These are phyloP conservation scores for Candida schatavii DNA, from an alignment of 805 yeast species.

Conservation along the genomic window DNA sequence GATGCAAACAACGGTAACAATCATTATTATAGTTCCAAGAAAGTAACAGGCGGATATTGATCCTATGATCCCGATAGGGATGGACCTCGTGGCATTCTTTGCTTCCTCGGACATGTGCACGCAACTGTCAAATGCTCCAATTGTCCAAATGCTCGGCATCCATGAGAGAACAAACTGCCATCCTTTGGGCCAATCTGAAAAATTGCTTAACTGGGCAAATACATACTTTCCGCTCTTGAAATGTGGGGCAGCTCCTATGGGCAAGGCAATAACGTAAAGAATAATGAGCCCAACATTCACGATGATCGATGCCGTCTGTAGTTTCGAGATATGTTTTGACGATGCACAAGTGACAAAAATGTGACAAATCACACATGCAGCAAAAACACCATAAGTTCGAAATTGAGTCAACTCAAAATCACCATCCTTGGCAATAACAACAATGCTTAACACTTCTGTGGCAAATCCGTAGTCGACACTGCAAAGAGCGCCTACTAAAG, in stretches of 20 bases:
- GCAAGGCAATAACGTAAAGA: slow-evolving; percentile 27
- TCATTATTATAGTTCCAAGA: slow-evolving; percentile 55
- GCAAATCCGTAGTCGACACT: slow-evolving; percentile 32
- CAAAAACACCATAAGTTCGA: slow-evolving; percentile 29
- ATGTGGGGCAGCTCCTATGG: slow-evolving; percentile 23
- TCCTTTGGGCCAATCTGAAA: slow-evolving; percentile 44
- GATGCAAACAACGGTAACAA: slow-evolving; percentile 55
- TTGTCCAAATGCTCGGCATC: slow-evolving; percentile 74
- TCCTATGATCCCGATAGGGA: slow-evolving; percentile 62
- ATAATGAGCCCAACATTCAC: slow-evolving; percentile 21
- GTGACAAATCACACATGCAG: slow-evolving; percentile 25
- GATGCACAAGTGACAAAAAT: slow-evolving; percentile 22
- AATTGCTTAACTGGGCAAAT: slow-evolving; percentile 51
- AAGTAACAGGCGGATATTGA: slow-evolving; percentile 57
- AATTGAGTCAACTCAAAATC: slow-evolving; percentile 24
- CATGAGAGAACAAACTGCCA: slow-evolving; percentile 51
- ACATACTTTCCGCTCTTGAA: slow-evolving; percentile 53
- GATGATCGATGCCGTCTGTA: slow-evolving; percentile 25
- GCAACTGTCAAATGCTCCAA: slow-evolving; percentile 70
- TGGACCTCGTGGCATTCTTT: slow-evolving; percentile 56
- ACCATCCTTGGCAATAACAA: slow-evolving; percentile 28
- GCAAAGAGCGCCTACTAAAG: slow-evolving; percentile 29
- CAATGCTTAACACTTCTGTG: slow-evolving; percentile 23
- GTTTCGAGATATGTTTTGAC: slow-evolving; percentile 20
- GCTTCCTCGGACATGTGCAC: slow-evolving; percentile 76